Evolutionary conservation across 2,329 filamentous ascomycete genomes (phyloP).

Genomic region (Alternaria alternata): DNA sequence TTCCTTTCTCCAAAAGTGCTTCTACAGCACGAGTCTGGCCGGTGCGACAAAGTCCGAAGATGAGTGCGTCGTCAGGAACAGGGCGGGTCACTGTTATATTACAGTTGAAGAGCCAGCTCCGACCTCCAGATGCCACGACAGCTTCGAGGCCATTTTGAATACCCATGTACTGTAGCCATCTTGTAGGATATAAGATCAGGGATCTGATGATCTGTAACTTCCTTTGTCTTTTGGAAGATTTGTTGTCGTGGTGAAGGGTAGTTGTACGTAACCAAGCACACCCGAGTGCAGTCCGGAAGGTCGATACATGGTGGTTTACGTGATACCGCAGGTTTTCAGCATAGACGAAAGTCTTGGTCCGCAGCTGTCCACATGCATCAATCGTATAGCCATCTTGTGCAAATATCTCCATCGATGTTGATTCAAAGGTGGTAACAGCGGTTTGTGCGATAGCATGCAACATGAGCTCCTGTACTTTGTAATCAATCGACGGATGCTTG

Average conservation of each 20-base stretch:
- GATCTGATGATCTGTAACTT: not conserved
- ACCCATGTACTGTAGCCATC: constrained; percentile 15
- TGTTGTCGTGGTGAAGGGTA: not conserved
- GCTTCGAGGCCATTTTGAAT: constrained; percentile 17
- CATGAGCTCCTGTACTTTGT: constrained; percentile 18
- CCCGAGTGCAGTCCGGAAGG: not conserved
- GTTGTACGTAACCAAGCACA: not conserved
- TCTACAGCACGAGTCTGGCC: constrained; percentile 23
- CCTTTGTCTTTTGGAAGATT: not conserved
- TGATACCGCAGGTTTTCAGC: not conserved
- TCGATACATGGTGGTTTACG: not conserved
- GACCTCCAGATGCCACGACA: constrained; percentile 9
- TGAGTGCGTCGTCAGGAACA: constrained; percentile 19
- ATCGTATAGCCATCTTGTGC: constrained; percentile 23
- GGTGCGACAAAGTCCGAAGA: constrained; percentile 21
- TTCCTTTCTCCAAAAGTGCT: constrained; percentile 12
- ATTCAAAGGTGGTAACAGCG: constrained; percentile 15
- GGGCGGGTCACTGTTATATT: constrained; percentile 10
- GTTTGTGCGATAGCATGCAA: constrained; percentile 17
- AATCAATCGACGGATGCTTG: not conserved
- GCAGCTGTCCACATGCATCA: constrained; percentile 18
- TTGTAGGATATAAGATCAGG: not conserved
- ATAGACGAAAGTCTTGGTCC: not conserved
- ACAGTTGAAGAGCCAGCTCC: constrained; percentile 21
- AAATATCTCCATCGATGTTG: constrained; percentile 22